These are phyloP conservation scores for Ulota crispa DNA, from an alignment of 225 moss, liverwort and hornwort genomes.

Conservation along the genomic window DNA sequence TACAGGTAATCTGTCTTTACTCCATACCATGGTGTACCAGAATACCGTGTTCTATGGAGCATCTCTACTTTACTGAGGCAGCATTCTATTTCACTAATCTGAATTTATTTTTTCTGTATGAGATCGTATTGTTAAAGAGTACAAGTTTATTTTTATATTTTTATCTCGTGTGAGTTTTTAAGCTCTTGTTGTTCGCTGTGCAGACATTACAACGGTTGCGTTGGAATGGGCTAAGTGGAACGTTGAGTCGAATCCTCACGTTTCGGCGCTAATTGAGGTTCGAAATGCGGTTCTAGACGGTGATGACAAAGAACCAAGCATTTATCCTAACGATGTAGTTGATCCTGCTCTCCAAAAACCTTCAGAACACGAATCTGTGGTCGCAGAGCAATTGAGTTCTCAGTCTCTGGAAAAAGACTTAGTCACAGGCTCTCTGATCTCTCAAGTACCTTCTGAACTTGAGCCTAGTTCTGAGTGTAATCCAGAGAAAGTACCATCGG, in stretches of 20 bases:
- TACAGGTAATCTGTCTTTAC: conserved; percentile 58
- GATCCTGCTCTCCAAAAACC: conserved; percentile 36
- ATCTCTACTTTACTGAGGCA: not conserved
- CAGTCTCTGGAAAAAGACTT: not conserved
- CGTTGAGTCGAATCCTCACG: conserved; percentile 64
- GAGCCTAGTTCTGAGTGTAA: conserved; percentile 1
- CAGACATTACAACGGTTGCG: conserved; percentile 86
- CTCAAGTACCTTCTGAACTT: conserved; percentile 18
- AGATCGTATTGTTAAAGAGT: not conserved
- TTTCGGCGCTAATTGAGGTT: conserved; percentile 63
- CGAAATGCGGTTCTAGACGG: conserved; percentile 46
- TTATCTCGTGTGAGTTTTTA: conserved; percentile 11
- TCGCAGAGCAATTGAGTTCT: conserved; percentile 14
- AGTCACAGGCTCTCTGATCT: conserved; percentile 8
- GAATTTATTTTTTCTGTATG: no score
- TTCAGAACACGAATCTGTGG: not conserved
- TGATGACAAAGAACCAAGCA: not conserved
- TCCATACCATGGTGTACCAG: not conserved
- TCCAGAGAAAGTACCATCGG: conserved; percentile 8
- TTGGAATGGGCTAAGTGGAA: conserved; percentile 86
- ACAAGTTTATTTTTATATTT: not conserved
- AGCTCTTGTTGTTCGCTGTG: conserved; percentile 24
- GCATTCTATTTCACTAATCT: no score
- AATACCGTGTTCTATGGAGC: not conserved
- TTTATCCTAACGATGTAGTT: conserved; percentile 4